phyloP scores from a whole-genome alignment of 495 filamentous ascomycete genomes.

The Aspergillus steynii region DNA sequence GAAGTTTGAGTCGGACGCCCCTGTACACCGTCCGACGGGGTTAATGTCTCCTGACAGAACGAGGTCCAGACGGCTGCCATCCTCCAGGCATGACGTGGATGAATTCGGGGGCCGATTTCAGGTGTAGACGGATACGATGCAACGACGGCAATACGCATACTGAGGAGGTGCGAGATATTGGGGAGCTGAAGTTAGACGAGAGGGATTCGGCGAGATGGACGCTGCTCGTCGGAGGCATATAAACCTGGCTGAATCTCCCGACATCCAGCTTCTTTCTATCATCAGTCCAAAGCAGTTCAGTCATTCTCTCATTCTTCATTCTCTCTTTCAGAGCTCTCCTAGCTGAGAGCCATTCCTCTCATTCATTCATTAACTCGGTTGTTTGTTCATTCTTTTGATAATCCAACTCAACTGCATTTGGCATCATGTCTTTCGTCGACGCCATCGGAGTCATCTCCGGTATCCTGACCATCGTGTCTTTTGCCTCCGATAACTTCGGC shows the following conservation, averaged over 20 bases:
- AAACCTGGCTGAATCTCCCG: background rate
- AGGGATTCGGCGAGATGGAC: background rate
- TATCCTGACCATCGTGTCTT: conserved; percentile 13
- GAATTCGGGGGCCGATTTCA: background rate
- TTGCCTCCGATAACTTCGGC: conserved; percentile 11
- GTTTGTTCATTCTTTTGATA: background rate
- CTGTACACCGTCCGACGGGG: background rate
- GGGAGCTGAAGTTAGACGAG: background rate
- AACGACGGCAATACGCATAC: background rate
- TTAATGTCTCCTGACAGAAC: background rate
- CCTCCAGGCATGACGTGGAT: background rate
- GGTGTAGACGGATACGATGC: background rate
- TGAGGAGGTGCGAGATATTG: background rate
- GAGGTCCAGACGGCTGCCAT: background rate
- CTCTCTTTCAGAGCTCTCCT: background rate
- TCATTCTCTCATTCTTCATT: background rate
- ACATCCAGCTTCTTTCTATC: background rate
- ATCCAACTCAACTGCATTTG: background rate
- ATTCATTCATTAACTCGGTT: background rate
- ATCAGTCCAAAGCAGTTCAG: background rate
- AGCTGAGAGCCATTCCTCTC: background rate
- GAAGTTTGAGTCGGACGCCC: background rate
- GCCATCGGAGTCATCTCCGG: conserved; percentile 18
- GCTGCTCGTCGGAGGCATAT: background rate
- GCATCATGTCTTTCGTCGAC: conserved; percentile 4